Conservation (phyloP, 2,329 filamentous ascomycete genomes). For the Biscogniauxia marginata region DNA sequence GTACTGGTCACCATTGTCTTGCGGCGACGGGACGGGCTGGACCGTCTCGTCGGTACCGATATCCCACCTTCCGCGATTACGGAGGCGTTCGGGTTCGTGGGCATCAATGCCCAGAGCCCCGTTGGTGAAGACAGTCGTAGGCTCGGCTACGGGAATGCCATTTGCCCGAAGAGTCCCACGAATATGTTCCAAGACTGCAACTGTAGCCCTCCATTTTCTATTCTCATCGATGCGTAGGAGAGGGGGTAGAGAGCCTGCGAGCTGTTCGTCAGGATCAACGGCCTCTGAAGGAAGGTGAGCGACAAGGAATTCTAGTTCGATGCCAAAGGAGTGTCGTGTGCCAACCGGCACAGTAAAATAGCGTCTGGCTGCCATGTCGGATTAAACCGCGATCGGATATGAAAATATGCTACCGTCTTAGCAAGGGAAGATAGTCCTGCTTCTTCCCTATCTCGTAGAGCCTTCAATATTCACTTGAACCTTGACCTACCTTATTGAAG, state of each 20-base stretch:
- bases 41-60: constrained; percentile 13
- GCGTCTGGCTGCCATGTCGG: constrained; percentile 2
- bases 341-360: constrained; percentile 17
- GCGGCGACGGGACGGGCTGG: neutral
- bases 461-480: neutral
- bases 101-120: neutral
- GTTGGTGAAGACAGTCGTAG: neutral
- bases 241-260: constrained; percentile 22
- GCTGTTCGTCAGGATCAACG: constrained; percentile 22
- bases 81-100: constrained; percentile 7
- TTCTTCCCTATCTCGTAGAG: neutral
- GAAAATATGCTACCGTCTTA: neutral
- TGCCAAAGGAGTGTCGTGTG: constrained; percentile 27
- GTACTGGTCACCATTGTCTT: constrained; percentile 15
- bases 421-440: neutral
- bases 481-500: neutral
- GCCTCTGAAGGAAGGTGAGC: constrained; percentile 17
- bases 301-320: constrained; percentile 29
- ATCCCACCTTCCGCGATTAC: constrained; percentile 16
- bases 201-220: neutral
- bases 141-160: constrained; percentile 13
- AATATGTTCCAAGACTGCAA: constrained; percentile 7
- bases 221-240: constrained; percentile 18
- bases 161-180: constrained; percentile 15
- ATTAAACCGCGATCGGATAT: neutral